Evolutionary conservation across 192 early-diverging fungal species (phyloP).

Genomic region (Pilaira anomala): DNA sequence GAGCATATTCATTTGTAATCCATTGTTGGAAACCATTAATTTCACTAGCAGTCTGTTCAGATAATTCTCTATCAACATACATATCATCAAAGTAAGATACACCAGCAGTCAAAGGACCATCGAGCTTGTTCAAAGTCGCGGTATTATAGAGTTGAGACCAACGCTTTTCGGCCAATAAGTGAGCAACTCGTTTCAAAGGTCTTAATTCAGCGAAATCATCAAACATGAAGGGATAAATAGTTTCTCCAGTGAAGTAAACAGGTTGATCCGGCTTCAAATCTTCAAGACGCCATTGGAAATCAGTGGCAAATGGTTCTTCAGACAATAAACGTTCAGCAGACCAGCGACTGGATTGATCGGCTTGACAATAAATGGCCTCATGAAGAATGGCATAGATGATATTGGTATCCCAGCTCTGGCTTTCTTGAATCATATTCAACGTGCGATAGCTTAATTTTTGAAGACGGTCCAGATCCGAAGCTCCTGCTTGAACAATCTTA

Average conservation of each 20-base stretch:
- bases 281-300: slow-evolving; percentile 47
- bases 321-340: slow-evolving; percentile 55
- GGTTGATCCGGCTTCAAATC: slow-evolving; percentile 44
- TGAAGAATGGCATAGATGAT: slow-evolving; percentile 66
- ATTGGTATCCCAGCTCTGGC: slow-evolving; percentile 53
- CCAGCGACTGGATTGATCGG: slow-evolving; percentile 52
- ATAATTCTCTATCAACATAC: slow-evolving; percentile 62
- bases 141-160: slow-evolving; percentile 59
- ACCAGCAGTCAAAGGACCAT: slow-evolving; percentile 53
- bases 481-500: slow-evolving; percentile 45
- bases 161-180: slow-evolving; percentile 50
- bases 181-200: slow-evolving; percentile 53
- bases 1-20: slow-evolving; percentile 69
- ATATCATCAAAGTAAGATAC: slow-evolving; percentile 70
- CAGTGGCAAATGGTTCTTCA: slow-evolving; percentile 27
- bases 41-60: slow-evolving; percentile 50
- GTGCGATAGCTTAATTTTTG: slow-evolving; percentile 41
- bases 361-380: slow-evolving; percentile 65
- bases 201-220: slow-evolving; percentile 64
- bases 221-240: slow-evolving; percentile 70
- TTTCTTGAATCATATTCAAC: slow-evolving; percentile 36
- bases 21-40: slow-evolving; percentile 58
- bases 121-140: slow-evolving; percentile 32
- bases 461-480: slow-evolving; percentile 40
- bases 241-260: slow-evolving; percentile 66